Percentiles rank a stretch among this genome's conserved stretches.
phyloP scores from a whole-genome alignment of 2,329 filamentous ascomycete species.

The Tolypocladium guangdongense region DNA sequence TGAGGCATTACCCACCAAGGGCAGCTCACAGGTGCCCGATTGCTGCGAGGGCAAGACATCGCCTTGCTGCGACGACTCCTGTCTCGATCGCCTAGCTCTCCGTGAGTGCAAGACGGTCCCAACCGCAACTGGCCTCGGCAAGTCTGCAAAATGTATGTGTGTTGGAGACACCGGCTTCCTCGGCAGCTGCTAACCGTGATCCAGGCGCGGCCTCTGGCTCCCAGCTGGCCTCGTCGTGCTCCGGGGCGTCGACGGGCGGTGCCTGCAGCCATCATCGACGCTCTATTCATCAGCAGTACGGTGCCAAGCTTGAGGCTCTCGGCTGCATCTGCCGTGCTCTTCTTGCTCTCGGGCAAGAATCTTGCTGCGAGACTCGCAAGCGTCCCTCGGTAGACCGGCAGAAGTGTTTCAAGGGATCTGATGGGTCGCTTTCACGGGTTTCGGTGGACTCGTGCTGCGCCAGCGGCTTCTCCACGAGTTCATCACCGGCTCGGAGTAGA shows the following conservation, averaged over 20 bases:
- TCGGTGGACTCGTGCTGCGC: slow-evolving; percentile 17
- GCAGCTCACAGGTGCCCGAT: slow-evolving; percentile 3
- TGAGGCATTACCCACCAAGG: neutral
- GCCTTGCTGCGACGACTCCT: slow-evolving; percentile 31
- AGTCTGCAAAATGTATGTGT: neutral
- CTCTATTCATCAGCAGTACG: slow-evolving; percentile 27
- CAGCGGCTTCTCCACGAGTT: slow-evolving; percentile 5
- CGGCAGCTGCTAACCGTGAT: neutral
- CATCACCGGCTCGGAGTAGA: slow-evolving; percentile 5
- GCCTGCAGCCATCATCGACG: slow-evolving; percentile 26
- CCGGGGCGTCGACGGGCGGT: neutral
- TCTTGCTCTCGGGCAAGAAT: slow-evolving; percentile 37
- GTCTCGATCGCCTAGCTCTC: slow-evolving; percentile 31
- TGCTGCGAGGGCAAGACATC: slow-evolving; percentile 30
- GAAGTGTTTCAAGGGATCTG: slow-evolving; percentile 12
- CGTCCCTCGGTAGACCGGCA: slow-evolving; percentile 14
- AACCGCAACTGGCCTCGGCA: slow-evolving; percentile 1
- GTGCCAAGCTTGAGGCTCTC: slow-evolving; percentile 31
- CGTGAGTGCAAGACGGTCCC: slow-evolving; percentile 22
- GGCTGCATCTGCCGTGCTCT: slow-evolving; percentile 44
- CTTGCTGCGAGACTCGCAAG: slow-evolving; percentile 30
- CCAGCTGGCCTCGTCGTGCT: neutral
- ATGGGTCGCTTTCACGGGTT: slow-evolving; percentile 6
- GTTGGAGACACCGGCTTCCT: neutral
- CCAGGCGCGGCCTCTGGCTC: neutral